Conservation (phyloP, 2,329 filamentous ascomycete genomes). For the Diaporthe destruens region DNA sequence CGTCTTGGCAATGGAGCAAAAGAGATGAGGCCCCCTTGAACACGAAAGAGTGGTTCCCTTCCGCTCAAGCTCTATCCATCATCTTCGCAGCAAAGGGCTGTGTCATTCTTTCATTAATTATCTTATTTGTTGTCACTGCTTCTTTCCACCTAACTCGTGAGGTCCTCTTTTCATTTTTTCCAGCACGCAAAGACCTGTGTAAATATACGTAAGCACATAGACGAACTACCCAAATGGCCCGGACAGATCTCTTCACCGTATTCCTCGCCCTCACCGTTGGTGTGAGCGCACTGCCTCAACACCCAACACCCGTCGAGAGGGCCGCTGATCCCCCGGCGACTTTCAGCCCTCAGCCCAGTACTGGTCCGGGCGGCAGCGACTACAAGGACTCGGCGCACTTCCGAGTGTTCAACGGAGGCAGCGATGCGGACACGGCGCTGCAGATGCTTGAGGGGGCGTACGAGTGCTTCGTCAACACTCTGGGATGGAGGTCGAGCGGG, state of each 20-base stretch:
- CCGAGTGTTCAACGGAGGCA: constrained; percentile 52
- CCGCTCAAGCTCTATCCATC: constrained; percentile 1
- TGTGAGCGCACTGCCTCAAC: constrained; percentile 1
- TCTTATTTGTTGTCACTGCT: background rate
- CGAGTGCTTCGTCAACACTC: constrained; percentile 50
- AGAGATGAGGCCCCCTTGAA: background rate
- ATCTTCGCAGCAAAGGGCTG: background rate
- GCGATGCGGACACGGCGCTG: constrained; percentile 50
- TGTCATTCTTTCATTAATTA: constrained; percentile 2
- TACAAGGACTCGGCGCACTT: constrained; percentile 56
- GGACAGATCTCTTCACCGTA: constrained; percentile 12
- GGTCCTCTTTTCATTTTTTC: constrained; percentile 14
- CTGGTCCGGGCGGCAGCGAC: constrained; percentile 49
- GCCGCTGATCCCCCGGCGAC: constrained; percentile 10
- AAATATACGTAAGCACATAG: background rate
- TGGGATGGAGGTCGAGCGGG: constrained; percentile 53
- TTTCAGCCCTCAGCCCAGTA: constrained; percentile 19
- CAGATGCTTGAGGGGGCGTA: constrained; percentile 60
- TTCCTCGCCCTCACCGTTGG: constrained; percentile 16
- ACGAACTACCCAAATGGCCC: background rate
- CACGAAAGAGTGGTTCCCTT: too few species aligned
- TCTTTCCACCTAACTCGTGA: constrained; percentile 2
- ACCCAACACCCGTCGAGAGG: constrained; percentile 2
- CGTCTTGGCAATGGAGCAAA: constrained; percentile 26
- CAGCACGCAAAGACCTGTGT: background rate